Conservation (phyloP, 192 early-diverging fungal species). For the Mortierella hygrophila region DNA sequence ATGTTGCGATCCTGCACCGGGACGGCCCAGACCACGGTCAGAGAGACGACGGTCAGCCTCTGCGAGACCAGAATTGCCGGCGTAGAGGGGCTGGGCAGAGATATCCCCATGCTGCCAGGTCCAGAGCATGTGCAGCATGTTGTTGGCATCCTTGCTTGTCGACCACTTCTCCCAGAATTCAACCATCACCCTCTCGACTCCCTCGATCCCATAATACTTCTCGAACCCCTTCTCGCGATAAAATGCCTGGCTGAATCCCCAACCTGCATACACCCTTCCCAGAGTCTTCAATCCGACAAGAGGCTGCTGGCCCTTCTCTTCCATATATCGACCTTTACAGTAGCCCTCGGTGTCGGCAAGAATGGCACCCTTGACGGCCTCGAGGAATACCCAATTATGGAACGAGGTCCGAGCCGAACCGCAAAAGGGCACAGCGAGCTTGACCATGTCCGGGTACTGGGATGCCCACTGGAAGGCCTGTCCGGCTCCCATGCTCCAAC, state of each 20-base stretch:
- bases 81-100: conserved; percentile 30
- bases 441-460: conserved; percentile 30
- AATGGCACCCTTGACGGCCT: conserved; percentile 27
- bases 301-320: conserved; percentile 27
- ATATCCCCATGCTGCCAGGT: conserved; percentile 33
- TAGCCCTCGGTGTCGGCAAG: conserved; percentile 27
- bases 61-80: conserved; percentile 20
- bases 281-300: conserved; percentile 21
- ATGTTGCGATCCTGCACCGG: conserved; percentile 12
- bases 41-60: conserved; percentile 6
- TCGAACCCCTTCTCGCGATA: conserved; percentile 43
- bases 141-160: conserved; percentile 38
- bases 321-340: conserved; percentile 23
- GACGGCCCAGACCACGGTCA: conserved; percentile 11
- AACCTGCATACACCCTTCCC: conserved; percentile 32
- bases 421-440: conserved; percentile 32
- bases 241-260: conserved; percentile 42
- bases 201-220: conserved; percentile 26
- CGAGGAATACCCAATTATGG: conserved; percentile 42
- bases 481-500: conserved; percentile 35
- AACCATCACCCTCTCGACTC: conserved; percentile 25
- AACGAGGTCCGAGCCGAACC: conserved; percentile 27
- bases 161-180: conserved; percentile 46
- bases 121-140: conserved; percentile 44
- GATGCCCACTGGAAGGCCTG: conserved; percentile 39